Base-by-base conservation (phyloP, 495 filamentous ascomycete species). In the Penicillium pancosmium region DNA sequence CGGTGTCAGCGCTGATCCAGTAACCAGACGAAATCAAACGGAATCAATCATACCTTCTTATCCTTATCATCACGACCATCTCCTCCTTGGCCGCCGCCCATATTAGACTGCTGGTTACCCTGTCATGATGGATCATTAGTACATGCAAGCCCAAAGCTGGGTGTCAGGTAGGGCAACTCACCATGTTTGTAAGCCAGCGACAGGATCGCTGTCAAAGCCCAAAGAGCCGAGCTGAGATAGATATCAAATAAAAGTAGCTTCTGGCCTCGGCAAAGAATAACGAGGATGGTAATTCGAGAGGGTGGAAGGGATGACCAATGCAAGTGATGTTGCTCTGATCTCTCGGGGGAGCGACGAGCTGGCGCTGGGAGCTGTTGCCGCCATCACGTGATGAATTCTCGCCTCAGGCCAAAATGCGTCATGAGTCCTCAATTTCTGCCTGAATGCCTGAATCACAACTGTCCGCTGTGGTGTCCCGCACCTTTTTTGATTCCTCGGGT, bases 31-130 rank as follows among this genome's bases (percentile, higher is more conserved):
- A n/a, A 44, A 54, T 8, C 35, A 34, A 36, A 50, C 18, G 41
- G 9, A 5, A 60, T 56, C 78, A 5, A 60, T 56, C 78, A 56
- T 82, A 96, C 93, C 90, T 98, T 96, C 80, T 93, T 92, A 63
- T 96, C 91, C 76, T 97, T 96, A 23, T 92, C 90, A 73, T 96
- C 89, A 55, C 85, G 87, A 56, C 86, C 87, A 75, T 92, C 89
- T 53, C 86, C 86, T 56, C 89, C 89, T 56, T 78, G 80, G 49
- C 80, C 82, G 46, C 81, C 88, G 60, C 90, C 89, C 73, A 94
- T 87, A 59, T 88, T 91, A 71, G 93, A 97, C 71, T 94, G 91
- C 73, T 90, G 89, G 73, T 93, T 90, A 74, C 78, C 78, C 78
- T 81, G 25, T 72, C 64, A 16, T 27, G 18, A 64, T 59, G 7